These are phyloP conservation scores for Morella rubra DNA, from an alignment of 306 rosid species.

Conservation along the genomic window DNA sequence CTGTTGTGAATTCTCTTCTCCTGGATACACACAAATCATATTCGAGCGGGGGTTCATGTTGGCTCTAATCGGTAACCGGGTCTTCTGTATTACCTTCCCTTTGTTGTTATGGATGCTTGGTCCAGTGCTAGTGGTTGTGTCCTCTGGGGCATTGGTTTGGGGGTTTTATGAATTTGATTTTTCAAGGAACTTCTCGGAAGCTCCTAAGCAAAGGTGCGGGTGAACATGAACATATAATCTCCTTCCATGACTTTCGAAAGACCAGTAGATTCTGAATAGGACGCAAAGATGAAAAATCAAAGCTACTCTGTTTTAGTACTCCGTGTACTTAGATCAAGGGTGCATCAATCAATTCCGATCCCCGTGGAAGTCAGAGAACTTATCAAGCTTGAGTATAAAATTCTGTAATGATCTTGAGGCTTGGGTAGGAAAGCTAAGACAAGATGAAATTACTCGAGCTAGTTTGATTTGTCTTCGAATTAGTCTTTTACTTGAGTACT, in stretches of 20 bases:
- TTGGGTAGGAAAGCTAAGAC: too few species aligned
- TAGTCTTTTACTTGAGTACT: too few species aligned
- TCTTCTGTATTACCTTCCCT: conserved; percentile 55
- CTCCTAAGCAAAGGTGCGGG: conserved; percentile 14
- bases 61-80: conserved; percentile 57
- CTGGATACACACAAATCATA: conserved; percentile 32
- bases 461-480: too few species aligned
- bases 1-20: conserved; percentile 21
- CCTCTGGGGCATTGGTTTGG: conserved; percentile 57
- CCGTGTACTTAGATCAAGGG: too few species aligned
- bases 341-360: too few species aligned
- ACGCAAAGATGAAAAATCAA: background rate
- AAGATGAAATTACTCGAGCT: too few species aligned
- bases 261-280: background rate
- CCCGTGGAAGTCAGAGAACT: too few species aligned
- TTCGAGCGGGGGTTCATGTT: conserved; percentile 64
- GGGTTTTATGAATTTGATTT: conserved; percentile 60
- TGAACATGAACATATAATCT: background rate
- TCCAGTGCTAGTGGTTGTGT: conserved; percentile 50
- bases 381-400: too few species aligned
- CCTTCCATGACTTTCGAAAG: background rate
- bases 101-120: conserved; percentile 76
- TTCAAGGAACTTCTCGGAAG: conserved; percentile 31
- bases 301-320: too few species aligned
- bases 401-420: too few species aligned